Conservation (phyloP, 2,329 filamentous ascomycete species). For the Trichoderma sp. region DNA sequence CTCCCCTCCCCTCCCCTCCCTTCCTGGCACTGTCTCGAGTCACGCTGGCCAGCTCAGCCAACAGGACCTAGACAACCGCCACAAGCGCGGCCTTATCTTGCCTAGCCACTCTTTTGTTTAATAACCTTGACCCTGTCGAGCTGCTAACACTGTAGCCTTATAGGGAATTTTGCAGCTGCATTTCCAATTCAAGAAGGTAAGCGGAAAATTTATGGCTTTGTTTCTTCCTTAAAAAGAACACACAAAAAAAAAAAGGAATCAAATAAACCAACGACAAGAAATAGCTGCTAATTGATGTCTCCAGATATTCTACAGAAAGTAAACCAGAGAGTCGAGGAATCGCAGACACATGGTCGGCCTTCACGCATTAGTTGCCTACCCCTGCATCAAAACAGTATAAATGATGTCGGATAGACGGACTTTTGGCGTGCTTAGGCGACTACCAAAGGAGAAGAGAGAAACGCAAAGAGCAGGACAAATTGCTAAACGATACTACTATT, state of each 20-base stretch:
- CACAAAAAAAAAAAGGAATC: neutral
- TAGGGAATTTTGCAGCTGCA: slow-evolving; percentile 94
- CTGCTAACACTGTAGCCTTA: slow-evolving; percentile 19
- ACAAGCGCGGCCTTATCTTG: slow-evolving; percentile 24
- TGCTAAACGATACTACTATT: slow-evolving; percentile 6
- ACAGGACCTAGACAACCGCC: slow-evolving; percentile 17
- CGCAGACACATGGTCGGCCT: neutral
- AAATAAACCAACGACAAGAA: neutral
- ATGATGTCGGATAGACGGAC: neutral
- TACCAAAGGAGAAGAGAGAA: neutral
- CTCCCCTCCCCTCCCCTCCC: too few species aligned
- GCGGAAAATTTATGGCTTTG: slow-evolving; percentile 27
- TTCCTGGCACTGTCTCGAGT: slow-evolving; percentile 3
- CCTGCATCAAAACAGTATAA: neutral
- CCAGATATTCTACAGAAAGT: slow-evolving; percentile 63
- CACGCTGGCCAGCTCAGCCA: slow-evolving; percentile 6
- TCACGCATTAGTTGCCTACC: neutral
- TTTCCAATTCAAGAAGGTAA: slow-evolving; percentile 98
- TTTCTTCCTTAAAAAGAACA: too few species aligned
- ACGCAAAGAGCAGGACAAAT: neutral
- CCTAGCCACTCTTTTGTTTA: slow-evolving; percentile 1
- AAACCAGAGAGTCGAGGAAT: slow-evolving; percentile 25
- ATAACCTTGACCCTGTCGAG: slow-evolving; percentile 25
- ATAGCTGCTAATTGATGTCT: slow-evolving; percentile 32
- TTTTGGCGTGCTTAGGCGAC: neutral